Evolutionary conservation across 805 yeast species (phyloP).

Genomic region (Starmerella etchellsii): DNA sequence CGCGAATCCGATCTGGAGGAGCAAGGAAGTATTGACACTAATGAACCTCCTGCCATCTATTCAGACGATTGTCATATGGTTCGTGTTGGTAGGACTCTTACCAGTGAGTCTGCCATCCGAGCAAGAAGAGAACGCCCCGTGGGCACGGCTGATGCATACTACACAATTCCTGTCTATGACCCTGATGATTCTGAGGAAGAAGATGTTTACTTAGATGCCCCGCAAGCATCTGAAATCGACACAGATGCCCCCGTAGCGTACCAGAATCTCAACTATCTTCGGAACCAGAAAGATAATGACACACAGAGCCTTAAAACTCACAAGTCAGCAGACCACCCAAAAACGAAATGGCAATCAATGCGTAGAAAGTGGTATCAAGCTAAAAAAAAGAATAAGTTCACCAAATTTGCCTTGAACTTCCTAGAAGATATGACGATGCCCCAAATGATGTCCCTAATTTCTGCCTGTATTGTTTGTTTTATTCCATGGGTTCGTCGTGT

Average conservation of each 20-base stretch:
- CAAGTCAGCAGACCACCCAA: background rate
- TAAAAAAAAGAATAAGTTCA: conserved; percentile 11
- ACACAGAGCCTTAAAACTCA: too few relatives aligned
- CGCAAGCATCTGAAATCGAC: background rate
- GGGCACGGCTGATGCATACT: conserved; percentile 15
- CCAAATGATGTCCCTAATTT: conserved; percentile 54
- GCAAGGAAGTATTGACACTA: background rate
- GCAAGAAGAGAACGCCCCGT: conserved; percentile 9
- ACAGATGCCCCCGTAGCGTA: conserved; percentile 6
- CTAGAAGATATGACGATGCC: conserved; percentile 37
- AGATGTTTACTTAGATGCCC: conserved; percentile 4
- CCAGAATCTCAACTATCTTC: conserved; percentile 1
- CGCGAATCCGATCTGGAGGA: background rate
- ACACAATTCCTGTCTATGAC: conserved; percentile 3
- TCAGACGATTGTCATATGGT: conserved; percentile 1
- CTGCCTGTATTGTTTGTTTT: conserved; percentile 57
- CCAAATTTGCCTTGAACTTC: conserved; percentile 33
- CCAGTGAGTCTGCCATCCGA: background rate
- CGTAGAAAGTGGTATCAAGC: conserved; percentile 17
- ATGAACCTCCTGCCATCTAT: conserved; percentile 2
- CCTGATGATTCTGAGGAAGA: background rate
- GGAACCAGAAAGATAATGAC: background rate
- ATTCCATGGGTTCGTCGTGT: conserved; percentile 75
- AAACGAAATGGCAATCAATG: conserved; percentile 17
- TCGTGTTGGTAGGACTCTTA: background rate